These are phyloP conservation scores for Fusarium musae DNA, from an alignment of 2,329 filamentous ascomycete genomes.

Conservation along the genomic window DNA sequence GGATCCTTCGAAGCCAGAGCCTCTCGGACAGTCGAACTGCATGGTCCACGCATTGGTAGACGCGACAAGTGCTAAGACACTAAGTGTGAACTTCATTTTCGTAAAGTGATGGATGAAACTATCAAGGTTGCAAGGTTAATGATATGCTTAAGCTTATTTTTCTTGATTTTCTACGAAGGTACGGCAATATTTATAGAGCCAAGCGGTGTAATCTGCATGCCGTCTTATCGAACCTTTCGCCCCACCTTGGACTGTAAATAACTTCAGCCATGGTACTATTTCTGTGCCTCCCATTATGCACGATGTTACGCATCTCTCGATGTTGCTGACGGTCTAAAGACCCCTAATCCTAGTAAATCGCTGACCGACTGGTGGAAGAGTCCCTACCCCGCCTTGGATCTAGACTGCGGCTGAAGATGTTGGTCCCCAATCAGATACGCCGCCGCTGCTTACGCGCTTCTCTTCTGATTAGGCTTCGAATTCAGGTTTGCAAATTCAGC, in stretches of 20 bases:
- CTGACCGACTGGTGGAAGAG: not conserved
- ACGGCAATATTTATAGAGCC: not conserved
- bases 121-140: not conserved
- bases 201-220: not conserved
- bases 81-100: not conserved
- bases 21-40: not conserved
- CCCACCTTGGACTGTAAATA: not conserved
- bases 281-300: not conserved
- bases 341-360: not conserved
- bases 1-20: not conserved
- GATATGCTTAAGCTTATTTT: not conserved
- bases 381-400: not conserved
- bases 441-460: not conserved
- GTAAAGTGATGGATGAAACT: too few species aligned
- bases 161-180: accelerated
- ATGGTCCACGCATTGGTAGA: not conserved
- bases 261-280: accelerated
- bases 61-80: accelerated
- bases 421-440: not conserved
- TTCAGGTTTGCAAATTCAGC: too few species aligned
- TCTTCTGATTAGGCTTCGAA: too few species aligned
- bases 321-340: accelerated
- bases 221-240: not conserved
- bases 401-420: not conserved
- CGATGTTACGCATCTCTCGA: not conserved